A percentile compares a stretch with the other conserved stretches of the same genome.
Conservation (phyloP, 441 rosid species). For the Corymbia citriodora region DNA sequence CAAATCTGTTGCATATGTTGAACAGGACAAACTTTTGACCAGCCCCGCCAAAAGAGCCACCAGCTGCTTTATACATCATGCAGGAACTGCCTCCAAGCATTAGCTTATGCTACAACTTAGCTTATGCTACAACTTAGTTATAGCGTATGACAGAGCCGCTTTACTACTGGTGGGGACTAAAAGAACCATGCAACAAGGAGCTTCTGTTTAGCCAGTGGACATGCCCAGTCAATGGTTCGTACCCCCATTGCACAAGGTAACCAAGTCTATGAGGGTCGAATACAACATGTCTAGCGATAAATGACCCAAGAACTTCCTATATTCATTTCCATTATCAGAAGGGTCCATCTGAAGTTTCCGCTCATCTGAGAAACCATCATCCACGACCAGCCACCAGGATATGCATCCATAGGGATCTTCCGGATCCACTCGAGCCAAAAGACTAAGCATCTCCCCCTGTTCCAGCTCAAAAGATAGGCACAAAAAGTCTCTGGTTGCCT, state of each 20-base stretch:
- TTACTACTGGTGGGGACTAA: not conserved
- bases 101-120: not conserved
- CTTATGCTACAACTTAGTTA: not conserved
- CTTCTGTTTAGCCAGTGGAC: not conserved
- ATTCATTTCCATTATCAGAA: constrained; percentile 40
- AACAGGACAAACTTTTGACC: not conserved
- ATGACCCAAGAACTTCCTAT: constrained; percentile 65
- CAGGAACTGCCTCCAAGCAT: not conserved
- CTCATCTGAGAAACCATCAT: constrained; percentile 63
- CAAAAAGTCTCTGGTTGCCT: constrained; percentile 65
- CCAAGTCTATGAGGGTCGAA: constrained; percentile 73
- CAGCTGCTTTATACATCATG: not conserved
- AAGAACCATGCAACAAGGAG: not conserved
- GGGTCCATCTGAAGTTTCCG: constrained; percentile 32
- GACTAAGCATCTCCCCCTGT: constrained; percentile 75
- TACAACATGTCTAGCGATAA: constrained; percentile 59
- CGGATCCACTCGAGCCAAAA: constrained; percentile 80
- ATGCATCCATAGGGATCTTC: constrained; percentile 66
- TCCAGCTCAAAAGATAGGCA: constrained; percentile 76
- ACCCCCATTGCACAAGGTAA: constrained; percentile 59
- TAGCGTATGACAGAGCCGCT: not conserved
- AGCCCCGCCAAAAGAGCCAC: not conserved
- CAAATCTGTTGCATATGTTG: not conserved
- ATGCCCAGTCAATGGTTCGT: constrained; percentile 24
- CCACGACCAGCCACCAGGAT: constrained; percentile 91